Evolutionary conservation across 2,329 filamentous ascomycete species (phyloP), one percentile per base, ranked within the genome.

Genomic region (Aureobasidium sp.): DNA sequence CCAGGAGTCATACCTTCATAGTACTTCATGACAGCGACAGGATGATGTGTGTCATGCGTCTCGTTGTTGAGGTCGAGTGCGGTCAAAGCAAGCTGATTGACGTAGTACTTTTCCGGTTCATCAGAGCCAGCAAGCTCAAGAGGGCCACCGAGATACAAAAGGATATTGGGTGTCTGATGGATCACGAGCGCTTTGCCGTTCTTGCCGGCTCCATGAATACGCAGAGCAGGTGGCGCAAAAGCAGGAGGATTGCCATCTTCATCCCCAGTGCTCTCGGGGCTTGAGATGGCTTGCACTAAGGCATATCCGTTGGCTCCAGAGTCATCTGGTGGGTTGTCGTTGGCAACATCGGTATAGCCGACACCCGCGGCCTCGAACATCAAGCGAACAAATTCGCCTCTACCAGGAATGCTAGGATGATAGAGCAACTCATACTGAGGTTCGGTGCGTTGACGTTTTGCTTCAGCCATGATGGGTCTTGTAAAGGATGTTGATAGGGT

Each of bases 1-100:
- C 17, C 11, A 14, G 6, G 5, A 24, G 8, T 9, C 42, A 35
- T 45, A 67, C 66, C 66, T 69, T 91, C 87, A 68, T 91, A 93
- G 71, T 86, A 88, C 5, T 81, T 70, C 1, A 72, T 70, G 0
- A 76, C 69, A 1, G 82, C 79, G 57, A 90, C 76, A 0, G 89
- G 89, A 69, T 93, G 89, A 71, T 93, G 89, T 29, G 83, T 85
- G 67, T 92, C 87, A 70, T 92, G 89, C 0, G 84, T 72, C 74
- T 92, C 89, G 66, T 87, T 85, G 68, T 82, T 83, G 50, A 92
- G 73, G 68, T 93, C 89, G 19, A 92, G 74, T 1, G 87, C 85
- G 3, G 89, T 91, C 63, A 91, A 73, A 0, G 81, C 78, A 31
- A 91, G 79, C 52, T 78, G 79, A 62, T 89, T 85, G 64, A 90